Percentiles rank a stretch among this genome's conserved stretches.
Evolutionary conservation across 768 basidiomycete genomes (phyloP).

Genomic region (Tulasnella sp.): DNA sequence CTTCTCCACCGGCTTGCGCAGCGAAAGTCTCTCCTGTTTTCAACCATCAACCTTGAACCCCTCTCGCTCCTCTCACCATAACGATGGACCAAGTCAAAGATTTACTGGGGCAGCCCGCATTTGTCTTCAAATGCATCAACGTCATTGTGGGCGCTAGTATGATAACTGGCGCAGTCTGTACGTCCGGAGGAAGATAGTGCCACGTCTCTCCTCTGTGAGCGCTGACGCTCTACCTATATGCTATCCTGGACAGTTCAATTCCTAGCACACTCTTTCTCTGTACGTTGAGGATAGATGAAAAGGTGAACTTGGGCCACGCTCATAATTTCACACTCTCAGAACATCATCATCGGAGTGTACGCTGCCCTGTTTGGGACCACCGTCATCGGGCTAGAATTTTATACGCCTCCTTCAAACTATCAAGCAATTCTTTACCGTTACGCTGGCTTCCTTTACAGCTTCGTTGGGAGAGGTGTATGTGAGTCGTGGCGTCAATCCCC

Average conservation of each 20-base stretch:
- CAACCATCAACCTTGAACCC: neutral
- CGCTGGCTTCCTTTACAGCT: slow-evolving; percentile 33
- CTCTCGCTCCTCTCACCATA: neutral
- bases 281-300: neutral
- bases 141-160: slow-evolving; percentile 10
- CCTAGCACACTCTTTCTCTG: slow-evolving; percentile 13
- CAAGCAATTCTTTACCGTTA: slow-evolving; percentile 30
- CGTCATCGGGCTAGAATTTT: slow-evolving; percentile 30
- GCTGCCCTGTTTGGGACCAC: slow-evolving; percentile 30
- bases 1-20: neutral
- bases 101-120: slow-evolving; percentile 10
- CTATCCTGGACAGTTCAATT: slow-evolving; percentile 5
- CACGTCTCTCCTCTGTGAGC: neutral
- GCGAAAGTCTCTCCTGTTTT: slow-evolving; percentile 1
- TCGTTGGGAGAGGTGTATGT: slow-evolving; percentile 33
- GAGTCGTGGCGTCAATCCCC: slow-evolving; percentile 22
- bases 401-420: slow-evolving; percentile 31
- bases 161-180: slow-evolving; percentile 14
- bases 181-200: neutral
- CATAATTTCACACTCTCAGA: neutral
- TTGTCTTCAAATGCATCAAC: slow-evolving; percentile 16
- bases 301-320: neutral
- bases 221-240: neutral
- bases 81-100: slow-evolving; percentile 10
- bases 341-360: slow-evolving; percentile 33